Conservation (phyloP, 192 early-diverging fungal genomes). For the Podila clonocystis region DNA sequence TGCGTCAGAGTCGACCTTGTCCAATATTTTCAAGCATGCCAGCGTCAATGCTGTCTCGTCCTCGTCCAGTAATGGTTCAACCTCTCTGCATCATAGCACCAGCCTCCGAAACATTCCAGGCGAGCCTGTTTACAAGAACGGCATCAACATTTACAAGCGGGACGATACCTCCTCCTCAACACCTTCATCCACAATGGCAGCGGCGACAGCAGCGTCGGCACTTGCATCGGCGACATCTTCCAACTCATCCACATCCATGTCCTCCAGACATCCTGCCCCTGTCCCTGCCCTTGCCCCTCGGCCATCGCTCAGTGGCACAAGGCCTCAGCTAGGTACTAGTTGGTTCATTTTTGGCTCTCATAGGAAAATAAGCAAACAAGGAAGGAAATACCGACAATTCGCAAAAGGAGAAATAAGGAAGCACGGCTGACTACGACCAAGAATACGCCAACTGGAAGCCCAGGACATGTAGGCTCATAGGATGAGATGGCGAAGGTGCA, state of each 20-base stretch:
- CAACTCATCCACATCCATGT: constrained; percentile 1
- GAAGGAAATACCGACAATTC: too few relatives aligned
- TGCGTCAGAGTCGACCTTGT: background rate
- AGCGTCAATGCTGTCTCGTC: constrained; percentile 6
- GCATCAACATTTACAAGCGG: background rate
- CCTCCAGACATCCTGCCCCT: background rate
- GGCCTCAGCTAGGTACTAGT: background rate
- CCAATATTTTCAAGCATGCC: constrained; percentile 22
- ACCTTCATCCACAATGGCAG: background rate
- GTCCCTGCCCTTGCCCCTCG: background rate
- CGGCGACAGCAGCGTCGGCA: background rate
- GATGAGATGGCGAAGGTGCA: too few relatives aligned
- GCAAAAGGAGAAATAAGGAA: too few relatives aligned
- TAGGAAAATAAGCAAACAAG: too few relatives aligned
- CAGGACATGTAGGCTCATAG: too few relatives aligned
- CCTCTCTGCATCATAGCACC: constrained; percentile 32
- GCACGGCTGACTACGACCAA: too few relatives aligned
- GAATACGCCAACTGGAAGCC: too few relatives aligned
- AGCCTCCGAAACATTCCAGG: constrained; percentile 21
- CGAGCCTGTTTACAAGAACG: background rate
- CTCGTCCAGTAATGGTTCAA: background rate
- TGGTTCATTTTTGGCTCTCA: too few relatives aligned
- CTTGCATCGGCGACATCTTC: background rate
- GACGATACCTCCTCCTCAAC: background rate
- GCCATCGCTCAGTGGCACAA: background rate